Percentiles rank a stretch among this genome's conserved stretches.
These are phyloP conservation scores for Microsporum audouinii DNA, from an alignment of 2,329 filamentous ascomycete genomes.

Conservation along the genomic window DNA sequence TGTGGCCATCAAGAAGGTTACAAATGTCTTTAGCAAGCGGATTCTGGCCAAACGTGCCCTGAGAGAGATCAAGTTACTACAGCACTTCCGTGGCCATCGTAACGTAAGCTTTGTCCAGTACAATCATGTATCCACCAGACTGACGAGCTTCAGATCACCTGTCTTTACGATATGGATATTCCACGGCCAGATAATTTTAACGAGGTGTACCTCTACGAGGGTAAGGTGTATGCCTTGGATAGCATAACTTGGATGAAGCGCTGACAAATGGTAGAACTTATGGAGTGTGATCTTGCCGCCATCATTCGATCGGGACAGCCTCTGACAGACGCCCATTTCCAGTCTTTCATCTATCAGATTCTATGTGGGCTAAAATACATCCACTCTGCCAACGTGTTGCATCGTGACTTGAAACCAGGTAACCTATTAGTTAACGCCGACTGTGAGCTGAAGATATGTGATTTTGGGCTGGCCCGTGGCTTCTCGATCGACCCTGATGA, in stretches of 20 bases:
- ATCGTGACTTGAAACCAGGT: constrained; percentile 92
- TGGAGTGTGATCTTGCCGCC: constrained; percentile 96
- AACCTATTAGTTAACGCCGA: constrained; percentile 97
- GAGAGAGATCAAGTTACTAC: constrained; percentile 95
- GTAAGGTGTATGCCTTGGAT: constrained; percentile 39
- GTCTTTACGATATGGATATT: constrained; percentile 99
- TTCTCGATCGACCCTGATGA: constrained; percentile 97
- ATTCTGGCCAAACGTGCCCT: constrained; percentile 95
- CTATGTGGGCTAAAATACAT: constrained; percentile 98
- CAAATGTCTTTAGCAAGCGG: constrained; percentile 99
- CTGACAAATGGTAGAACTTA: constrained; percentile 58
- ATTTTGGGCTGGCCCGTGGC: constrained; percentile 90
- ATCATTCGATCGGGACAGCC: constrained; percentile 97
- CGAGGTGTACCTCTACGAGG: constrained; percentile 97
- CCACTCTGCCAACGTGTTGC: constrained; percentile 93
- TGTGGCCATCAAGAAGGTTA: constrained; percentile 98
- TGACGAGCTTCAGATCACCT: constrained; percentile 66
- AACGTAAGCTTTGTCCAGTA: constrained; percentile 49
- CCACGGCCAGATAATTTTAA: constrained; percentile 96
- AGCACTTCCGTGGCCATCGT: constrained; percentile 87
- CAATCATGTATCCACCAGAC: constrained; percentile 1
- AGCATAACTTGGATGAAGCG: neutral
- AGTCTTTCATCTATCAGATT: constrained; percentile 99
- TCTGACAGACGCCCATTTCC: constrained; percentile 95
- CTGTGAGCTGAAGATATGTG: constrained; percentile 98